These are phyloP conservation scores for Boletellus deceptivus DNA, from an alignment of 1,284 basidiomycete species.

Conservation along the genomic window DNA sequence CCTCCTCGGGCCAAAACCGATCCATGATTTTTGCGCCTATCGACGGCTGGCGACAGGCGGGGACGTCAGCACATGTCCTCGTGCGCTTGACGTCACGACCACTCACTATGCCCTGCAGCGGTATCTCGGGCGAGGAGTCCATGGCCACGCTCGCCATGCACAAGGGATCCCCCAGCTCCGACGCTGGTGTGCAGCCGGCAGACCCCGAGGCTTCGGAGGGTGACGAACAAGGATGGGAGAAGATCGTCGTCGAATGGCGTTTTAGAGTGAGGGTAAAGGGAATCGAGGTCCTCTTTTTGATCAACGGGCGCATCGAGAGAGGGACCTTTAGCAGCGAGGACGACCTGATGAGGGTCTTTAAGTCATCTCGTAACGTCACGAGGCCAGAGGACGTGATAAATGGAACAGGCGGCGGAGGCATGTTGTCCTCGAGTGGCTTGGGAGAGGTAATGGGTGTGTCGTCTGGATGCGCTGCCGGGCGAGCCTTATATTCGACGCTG, in stretches of 20 bases:
- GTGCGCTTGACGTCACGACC: not conserved
- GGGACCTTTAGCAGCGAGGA: conserved; percentile 26
- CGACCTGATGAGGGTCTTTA: conserved; percentile 29
- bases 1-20: conserved; percentile 34
- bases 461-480: not conserved
- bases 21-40: conserved; percentile 32
- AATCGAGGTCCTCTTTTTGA: conserved; percentile 29
- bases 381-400: conserved; percentile 28
- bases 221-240: conserved; percentile 20
- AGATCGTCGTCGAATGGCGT: conserved; percentile 28
- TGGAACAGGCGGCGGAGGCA: conserved; percentile 27
- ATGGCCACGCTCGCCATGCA: conserved; percentile 5
- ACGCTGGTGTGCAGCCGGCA: conserved; percentile 9
- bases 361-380: conserved; percentile 29
- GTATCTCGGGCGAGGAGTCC: not conserved
- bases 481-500: conserved; percentile 20
- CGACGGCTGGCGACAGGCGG: conserved; percentile 27
- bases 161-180: conserved; percentile 23
- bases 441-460: conserved; percentile 19
- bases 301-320: conserved; percentile 28
- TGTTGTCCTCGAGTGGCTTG: conserved; percentile 16
- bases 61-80: conserved; percentile 9
- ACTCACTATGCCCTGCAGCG: conserved; percentile 16
- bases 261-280: conserved; percentile 25
- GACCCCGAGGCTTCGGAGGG: conserved; percentile 12